phyloP scores from a whole-genome alignment of 2,329 filamentous ascomycete species.

The Shiraia sp. region DNA sequence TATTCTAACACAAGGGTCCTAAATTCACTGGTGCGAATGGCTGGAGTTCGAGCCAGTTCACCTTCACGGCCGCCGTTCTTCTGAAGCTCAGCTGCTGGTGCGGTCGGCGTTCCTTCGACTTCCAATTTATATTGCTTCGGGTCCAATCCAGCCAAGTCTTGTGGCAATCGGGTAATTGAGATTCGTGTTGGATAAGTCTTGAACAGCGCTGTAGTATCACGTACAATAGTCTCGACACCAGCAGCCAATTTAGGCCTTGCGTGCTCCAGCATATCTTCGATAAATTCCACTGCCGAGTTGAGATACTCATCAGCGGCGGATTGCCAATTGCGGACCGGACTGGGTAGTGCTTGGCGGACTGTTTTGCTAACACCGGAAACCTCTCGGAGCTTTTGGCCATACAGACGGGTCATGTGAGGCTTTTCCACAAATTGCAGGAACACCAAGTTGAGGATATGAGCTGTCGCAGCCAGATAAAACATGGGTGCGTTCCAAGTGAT shows the following conservation, averaged over 20 bases:
- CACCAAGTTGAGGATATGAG: slow-evolving; percentile 80
- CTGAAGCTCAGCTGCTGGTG: slow-evolving; percentile 57
- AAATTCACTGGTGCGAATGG: slow-evolving; percentile 62
- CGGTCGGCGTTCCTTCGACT: slow-evolving; percentile 66
- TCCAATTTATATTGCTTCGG: slow-evolving; percentile 78
- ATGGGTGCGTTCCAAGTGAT: slow-evolving; percentile 89
- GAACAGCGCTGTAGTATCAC: slow-evolving; percentile 85
- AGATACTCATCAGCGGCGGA: slow-evolving; percentile 86
- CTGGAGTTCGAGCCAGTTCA: slow-evolving; percentile 67
- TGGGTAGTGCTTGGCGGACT: slow-evolving; percentile 81
- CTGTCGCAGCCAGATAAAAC: slow-evolving; percentile 82
- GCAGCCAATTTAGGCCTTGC: slow-evolving; percentile 84
- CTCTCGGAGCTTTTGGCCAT: slow-evolving; percentile 78
- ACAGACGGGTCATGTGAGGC: slow-evolving; percentile 85
- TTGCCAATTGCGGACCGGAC: slow-evolving; percentile 80
- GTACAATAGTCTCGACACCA: slow-evolving; percentile 83
- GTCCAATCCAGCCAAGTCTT: slow-evolving; percentile 79
- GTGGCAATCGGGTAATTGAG: slow-evolving; percentile 76
- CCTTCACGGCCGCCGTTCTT: slow-evolving; percentile 74
- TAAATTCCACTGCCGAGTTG: slow-evolving; percentile 82
- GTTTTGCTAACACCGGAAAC: slow-evolving; percentile 93
- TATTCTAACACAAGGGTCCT: slow-evolving; percentile 84
- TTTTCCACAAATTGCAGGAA: slow-evolving; percentile 95
- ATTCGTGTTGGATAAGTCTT: slow-evolving; percentile 86
- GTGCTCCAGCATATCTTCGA: slow-evolving; percentile 86